Evolutionary conservation across 129 eudicot species (phyloP).

Genomic region (Artemisia annua): DNA sequence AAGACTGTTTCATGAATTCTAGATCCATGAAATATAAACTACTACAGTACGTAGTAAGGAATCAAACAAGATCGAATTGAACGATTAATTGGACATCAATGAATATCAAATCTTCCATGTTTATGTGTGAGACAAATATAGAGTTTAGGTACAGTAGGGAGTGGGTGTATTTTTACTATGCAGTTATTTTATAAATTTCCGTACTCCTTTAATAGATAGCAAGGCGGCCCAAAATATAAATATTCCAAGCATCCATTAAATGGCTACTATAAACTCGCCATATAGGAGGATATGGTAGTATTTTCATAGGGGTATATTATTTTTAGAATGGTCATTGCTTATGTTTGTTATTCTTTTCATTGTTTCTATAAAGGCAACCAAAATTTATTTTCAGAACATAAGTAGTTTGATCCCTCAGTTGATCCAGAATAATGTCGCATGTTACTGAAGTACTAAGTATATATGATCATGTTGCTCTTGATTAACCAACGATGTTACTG

Average conservation of each 20-base stretch:
- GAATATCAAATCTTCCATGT: background rate
- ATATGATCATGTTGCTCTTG: background rate
- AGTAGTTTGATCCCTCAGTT: background rate
- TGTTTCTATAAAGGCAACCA: background rate
- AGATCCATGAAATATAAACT: too few relatives aligned
- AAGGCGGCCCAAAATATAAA: slow-evolving; percentile 34
- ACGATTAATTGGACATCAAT: background rate
- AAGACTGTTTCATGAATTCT: too few relatives aligned
- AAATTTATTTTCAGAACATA: background rate
- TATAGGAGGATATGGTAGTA: slow-evolving; percentile 32
- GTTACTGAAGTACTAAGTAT: background rate
- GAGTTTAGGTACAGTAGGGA: slow-evolving; percentile 12
- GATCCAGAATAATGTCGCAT: background rate
- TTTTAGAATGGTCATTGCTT: slow-evolving; percentile 4
- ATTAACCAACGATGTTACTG: background rate
- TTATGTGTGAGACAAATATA: slow-evolving; percentile 19
- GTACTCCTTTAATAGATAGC: slow-evolving; percentile 32
- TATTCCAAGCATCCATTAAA: slow-evolving; percentile 35
- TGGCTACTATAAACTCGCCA: slow-evolving; percentile 25
- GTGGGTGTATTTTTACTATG: slow-evolving; percentile 25
- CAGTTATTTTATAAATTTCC: slow-evolving; percentile 22
- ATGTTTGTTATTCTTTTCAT: background rate
- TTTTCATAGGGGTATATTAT: slow-evolving; percentile 30
- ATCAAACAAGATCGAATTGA: background rate
- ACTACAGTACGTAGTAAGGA: too few relatives aligned